Conservation (phyloP, 2,329 filamentous ascomycete species). For the Aschersonia sp. region DNA sequence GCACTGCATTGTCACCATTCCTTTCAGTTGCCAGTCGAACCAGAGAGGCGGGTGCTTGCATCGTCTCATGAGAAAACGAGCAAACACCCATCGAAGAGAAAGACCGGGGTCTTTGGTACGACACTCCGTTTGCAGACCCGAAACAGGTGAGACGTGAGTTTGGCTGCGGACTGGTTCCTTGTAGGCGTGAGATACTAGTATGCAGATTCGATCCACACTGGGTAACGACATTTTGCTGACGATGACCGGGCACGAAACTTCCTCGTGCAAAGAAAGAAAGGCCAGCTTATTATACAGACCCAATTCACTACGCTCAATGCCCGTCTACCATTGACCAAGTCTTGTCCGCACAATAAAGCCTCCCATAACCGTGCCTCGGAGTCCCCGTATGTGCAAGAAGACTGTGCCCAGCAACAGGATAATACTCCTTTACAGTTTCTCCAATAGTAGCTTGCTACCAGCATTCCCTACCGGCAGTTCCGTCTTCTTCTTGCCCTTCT, state of each 20-base stretch:
- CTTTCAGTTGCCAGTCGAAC: no score
- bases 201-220: no score
- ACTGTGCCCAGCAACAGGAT: not conserved
- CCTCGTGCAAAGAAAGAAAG: no score
- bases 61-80: not conserved
- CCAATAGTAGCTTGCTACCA: slow-evolving; percentile 45
- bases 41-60: not conserved
- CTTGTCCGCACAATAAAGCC: no score
- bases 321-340: no score
- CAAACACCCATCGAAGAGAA: not conserved
- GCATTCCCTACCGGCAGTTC: slow-evolving; percentile 41
- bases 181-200: no score
- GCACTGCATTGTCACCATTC: no score
- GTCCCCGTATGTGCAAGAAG: not conserved
- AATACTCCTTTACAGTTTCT: slow-evolving; percentile 30
- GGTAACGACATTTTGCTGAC: no score
- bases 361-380: not conserved
- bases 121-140: not conserved
- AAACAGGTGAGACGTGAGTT: not conserved
- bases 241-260: no score
- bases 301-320: no score
- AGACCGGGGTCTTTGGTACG: not conserved
- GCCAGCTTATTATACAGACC: no score
- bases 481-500: slow-evolving; percentile 26
- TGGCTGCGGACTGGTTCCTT: no score